Evolutionary conservation across 768 basidiomycete species (phyloP).

Genomic region (Hemileccinum impolitum): DNA sequence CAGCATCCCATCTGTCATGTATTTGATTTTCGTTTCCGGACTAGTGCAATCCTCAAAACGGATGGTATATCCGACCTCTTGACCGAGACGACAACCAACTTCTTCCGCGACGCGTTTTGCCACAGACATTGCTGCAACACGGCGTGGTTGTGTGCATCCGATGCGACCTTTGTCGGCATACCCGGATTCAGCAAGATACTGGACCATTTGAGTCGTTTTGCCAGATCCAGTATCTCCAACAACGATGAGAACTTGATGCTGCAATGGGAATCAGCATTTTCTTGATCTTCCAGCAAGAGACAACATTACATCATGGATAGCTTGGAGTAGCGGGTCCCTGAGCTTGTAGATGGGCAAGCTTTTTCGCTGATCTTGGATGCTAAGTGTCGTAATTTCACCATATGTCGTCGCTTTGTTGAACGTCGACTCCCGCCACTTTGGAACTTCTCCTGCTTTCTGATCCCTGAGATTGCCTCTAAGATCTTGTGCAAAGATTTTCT

Average conservation of each 20-base stretch:
- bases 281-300: constrained; percentile 1
- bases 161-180: constrained; percentile 88
- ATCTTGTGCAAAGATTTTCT: constrained; percentile 92
- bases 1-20: constrained; percentile 99
- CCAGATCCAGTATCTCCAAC: constrained; percentile 99
- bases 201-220: constrained; percentile 99
- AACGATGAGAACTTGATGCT: constrained; percentile 92
- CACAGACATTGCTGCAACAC: constrained; percentile 99
- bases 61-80: constrained; percentile 97
- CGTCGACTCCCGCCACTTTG: constrained; percentile 88
- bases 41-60: constrained; percentile 99
- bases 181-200: constrained; percentile 94
- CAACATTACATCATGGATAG: constrained; percentile 76
- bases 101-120: constrained; percentile 98
- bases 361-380: constrained; percentile 91
- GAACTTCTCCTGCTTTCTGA: constrained; percentile 77
- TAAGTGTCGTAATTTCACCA: constrained; percentile 85
- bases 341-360: constrained; percentile 94
- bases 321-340: constrained; percentile 83
- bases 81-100: constrained; percentile 94
- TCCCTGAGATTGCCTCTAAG: constrained; percentile 77
- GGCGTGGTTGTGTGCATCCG: constrained; percentile 97
- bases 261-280: constrained; percentile 15
- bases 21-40: constrained; percentile 98
- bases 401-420: constrained; percentile 96